Percentiles rank a stretch among this genome's conserved stretches.
Evolutionary conservation across 306 rosid genomes (phyloP).

Genomic region (Malus orientalis): DNA sequence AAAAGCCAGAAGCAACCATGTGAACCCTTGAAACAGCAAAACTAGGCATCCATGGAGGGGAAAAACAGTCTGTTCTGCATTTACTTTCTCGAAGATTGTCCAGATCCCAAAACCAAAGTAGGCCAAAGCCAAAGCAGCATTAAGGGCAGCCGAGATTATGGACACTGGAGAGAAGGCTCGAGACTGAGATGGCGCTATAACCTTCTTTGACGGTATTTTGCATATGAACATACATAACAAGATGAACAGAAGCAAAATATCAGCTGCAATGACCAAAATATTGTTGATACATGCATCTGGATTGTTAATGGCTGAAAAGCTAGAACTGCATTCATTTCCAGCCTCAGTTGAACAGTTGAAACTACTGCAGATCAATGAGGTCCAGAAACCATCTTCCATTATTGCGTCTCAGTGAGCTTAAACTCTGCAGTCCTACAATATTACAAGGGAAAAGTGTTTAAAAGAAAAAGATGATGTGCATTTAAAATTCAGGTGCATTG

Average conservation of each 20-base stretch:
- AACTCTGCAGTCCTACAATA: not conserved
- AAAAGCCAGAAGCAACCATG: conserved; percentile 14
- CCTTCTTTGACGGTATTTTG: conserved; percentile 1
- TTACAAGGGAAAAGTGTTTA: not conserved
- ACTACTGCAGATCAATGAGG: conserved; percentile 3
- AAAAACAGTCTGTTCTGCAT: not conserved
- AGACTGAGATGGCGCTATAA: not conserved
- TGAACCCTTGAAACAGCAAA: conserved; percentile 9
- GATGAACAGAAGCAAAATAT: conserved; percentile 11
- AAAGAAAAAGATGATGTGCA: not conserved
- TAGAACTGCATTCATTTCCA: not conserved
- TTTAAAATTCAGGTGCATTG: not conserved
- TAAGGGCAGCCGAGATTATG: not conserved
- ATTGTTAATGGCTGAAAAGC: conserved; percentile 2
- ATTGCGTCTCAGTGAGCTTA: not conserved
- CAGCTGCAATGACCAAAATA: conserved; percentile 1
- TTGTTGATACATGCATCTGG: conserved; percentile 20
- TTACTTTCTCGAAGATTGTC: conserved; percentile 3
- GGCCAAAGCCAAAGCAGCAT: conserved; percentile 18
- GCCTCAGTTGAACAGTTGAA: not conserved
- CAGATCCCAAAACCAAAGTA: conserved; percentile 21
- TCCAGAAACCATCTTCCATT: conserved; percentile 2
- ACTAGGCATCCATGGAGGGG: conserved; percentile 17
- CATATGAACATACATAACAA: not conserved
- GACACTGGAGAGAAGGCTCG: not conserved